phyloP scores from a whole-genome alignment of 257 asterid species.

The Solanum chiquidenum region DNA sequence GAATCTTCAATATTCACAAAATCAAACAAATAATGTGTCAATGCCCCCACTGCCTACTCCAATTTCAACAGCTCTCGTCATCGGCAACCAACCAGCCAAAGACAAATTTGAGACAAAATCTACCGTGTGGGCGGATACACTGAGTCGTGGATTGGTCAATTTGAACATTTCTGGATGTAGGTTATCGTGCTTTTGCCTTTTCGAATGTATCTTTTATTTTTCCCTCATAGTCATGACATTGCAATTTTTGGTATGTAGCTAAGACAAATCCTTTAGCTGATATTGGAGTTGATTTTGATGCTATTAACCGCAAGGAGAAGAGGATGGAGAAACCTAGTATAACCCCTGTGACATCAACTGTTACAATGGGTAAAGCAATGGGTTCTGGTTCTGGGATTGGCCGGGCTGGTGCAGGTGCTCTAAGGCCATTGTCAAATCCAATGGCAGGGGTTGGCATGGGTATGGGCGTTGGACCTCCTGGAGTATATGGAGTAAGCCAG shows the following conservation, averaged over 20 bases:
- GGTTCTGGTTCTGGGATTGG: slow-evolving; percentile 96
- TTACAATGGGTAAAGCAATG: slow-evolving; percentile 96
- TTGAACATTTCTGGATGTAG: slow-evolving; percentile 93
- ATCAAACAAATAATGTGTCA: slow-evolving; percentile 18
- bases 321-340: slow-evolving; percentile 86
- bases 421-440: slow-evolving; percentile 52
- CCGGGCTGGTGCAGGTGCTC: slow-evolving; percentile 63
- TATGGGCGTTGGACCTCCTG: slow-evolving; percentile 31
- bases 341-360: slow-evolving; percentile 45
- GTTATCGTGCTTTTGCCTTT: slow-evolving; percentile 11
- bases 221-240: not conserved
- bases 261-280: slow-evolving; percentile 79
- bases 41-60: slow-evolving; percentile 10
- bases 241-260: slow-evolving; percentile 39
- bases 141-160: slow-evolving; percentile 90
- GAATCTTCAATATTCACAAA: slow-evolving; percentile 31
- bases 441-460: slow-evolving; percentile 61
- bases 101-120: slow-evolving; percentile 93
- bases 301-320: slow-evolving; percentile 89
- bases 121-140: slow-evolving; percentile 95
- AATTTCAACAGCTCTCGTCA: slow-evolving; percentile 36
- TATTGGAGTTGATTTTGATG: slow-evolving; percentile 96
- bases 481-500: slow-evolving; percentile 20
- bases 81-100: slow-evolving; percentile 41
- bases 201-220: not conserved